Conservation (phyloP, 164 flowering plant species). For the Dillenia turbinata region DNA sequence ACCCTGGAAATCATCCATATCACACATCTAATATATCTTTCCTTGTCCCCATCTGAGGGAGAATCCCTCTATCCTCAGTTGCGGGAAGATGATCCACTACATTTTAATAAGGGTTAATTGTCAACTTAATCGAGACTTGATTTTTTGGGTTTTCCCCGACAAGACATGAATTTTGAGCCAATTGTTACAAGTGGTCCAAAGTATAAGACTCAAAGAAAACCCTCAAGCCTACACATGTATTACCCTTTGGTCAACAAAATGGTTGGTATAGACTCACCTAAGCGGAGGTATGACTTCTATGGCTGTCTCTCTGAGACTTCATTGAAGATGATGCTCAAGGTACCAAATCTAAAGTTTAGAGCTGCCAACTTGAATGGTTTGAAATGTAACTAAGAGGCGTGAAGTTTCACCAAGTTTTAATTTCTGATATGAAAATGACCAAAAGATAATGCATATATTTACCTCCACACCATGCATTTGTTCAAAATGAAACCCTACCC, state of each 20-base stretch:
- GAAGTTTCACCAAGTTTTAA: too few relatives aligned
- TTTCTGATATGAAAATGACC: too few relatives aligned
- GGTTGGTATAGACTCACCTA: too few relatives aligned
- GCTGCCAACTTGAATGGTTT: too few relatives aligned
- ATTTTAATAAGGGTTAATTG: slow-evolving; percentile 9
- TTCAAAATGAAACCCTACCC: too few relatives aligned
- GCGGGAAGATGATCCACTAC: slow-evolving; percentile 11
- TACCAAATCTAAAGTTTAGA: neutral
- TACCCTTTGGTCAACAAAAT: slow-evolving; percentile 5
- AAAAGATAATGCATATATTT: too few relatives aligned
- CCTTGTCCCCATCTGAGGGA: neutral
- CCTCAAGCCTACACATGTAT: slow-evolving; percentile 7
- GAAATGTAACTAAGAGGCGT: too few relatives aligned
- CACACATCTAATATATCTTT: too few relatives aligned
- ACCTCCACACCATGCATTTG: too few relatives aligned
- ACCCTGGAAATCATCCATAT: neutral
- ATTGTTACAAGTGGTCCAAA: slow-evolving; percentile 11
- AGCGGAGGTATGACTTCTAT: too few relatives aligned
- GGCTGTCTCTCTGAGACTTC: neutral
- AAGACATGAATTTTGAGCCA: slow-evolving; percentile 9
- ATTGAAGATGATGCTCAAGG: neutral
- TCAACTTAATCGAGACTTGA: slow-evolving; percentile 13
- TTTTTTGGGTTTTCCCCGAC: slow-evolving; percentile 5
- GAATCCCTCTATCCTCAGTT: slow-evolving; percentile 10
- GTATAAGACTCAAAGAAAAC: slow-evolving; percentile 10